Percentiles rank a stretch among this genome's conserved stretches.
Evolutionary conservation across 352 stramenopile species (phyloP).

Genomic region (Phytophthora brassicae): DNA sequence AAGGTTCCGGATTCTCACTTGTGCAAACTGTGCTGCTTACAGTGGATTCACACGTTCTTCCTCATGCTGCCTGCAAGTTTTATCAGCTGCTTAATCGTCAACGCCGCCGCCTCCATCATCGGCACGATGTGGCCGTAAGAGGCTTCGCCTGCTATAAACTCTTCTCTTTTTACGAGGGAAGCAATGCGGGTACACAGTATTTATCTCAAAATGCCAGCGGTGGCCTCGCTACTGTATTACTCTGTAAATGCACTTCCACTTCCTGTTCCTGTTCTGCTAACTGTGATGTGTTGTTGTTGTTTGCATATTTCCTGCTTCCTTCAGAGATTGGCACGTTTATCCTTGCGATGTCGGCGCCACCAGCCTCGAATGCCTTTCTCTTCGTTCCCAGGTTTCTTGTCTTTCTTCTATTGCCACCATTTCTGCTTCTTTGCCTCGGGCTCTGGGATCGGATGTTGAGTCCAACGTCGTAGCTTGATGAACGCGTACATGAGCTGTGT

Average conservation of each 20-base stretch:
- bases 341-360: slow-evolving; percentile 27
- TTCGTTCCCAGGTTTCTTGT: slow-evolving; percentile 11
- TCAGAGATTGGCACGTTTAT: slow-evolving; percentile 26
- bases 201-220: slow-evolving; percentile 29
- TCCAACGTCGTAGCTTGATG: slow-evolving; percentile 54
- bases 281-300: neutral
- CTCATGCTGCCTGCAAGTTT: slow-evolving; percentile 81
- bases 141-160: slow-evolving; percentile 9
- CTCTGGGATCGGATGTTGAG: slow-evolving; percentile 26
- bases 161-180: slow-evolving; percentile 8
- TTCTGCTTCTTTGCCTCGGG: slow-evolving; percentile 13
- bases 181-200: slow-evolving; percentile 19
- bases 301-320: too few species aligned
- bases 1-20: slow-evolving; percentile 12
- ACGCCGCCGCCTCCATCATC: slow-evolving; percentile 70
- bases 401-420: slow-evolving; percentile 31
- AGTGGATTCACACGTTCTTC: slow-evolving; percentile 81
- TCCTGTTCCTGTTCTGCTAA: slow-evolving; percentile 1
- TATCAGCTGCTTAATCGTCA: slow-evolving; percentile 81
- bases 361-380: slow-evolving; percentile 24
- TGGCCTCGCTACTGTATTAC: slow-evolving; percentile 33
- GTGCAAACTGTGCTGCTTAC: slow-evolving; percentile 15
- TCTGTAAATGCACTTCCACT: slow-evolving; percentile 31
- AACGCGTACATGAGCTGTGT: slow-evolving; percentile 70
- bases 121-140: slow-evolving; percentile 74